These are phyloP conservation scores for Pestalotiopsis sp. DNA, from an alignment of 2,329 filamentous ascomycete species.

Conservation along the genomic window DNA sequence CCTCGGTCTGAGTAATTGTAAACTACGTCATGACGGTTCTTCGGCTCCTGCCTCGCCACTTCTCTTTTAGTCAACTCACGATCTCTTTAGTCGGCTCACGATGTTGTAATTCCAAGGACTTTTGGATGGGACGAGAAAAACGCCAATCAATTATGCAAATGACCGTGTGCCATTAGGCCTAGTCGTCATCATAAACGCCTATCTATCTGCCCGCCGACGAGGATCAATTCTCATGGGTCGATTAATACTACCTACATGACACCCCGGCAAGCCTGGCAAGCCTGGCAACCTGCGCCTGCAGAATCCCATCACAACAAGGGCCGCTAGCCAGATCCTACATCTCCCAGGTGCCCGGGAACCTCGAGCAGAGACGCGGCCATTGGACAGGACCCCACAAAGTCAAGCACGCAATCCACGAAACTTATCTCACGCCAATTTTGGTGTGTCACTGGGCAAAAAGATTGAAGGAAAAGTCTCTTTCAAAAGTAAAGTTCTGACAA, in stretches of 20 bases:
- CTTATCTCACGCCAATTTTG: background rate
- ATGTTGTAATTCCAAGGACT: too few species aligned
- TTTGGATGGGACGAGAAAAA: too few species aligned
- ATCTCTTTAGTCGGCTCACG: too few species aligned
- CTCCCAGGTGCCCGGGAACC: background rate
- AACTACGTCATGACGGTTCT: too few species aligned
- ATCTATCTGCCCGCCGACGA: background rate
- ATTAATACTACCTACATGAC: background rate
- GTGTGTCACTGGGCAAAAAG: conserved; percentile 2
- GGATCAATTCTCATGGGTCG: background rate
- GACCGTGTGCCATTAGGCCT: background rate
- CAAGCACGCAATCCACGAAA: conserved; percentile 4
- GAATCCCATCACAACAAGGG: background rate
- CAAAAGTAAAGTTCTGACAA: background rate
- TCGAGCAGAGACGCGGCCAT: background rate
- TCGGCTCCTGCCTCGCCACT: too few species aligned
- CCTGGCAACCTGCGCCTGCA: background rate
- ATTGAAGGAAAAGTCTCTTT: background rate
- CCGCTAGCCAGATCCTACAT: background rate
- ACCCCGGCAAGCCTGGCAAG: background rate
- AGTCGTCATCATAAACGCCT: background rate
- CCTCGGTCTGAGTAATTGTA: too few species aligned
- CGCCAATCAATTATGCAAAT: background rate
- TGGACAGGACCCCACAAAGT: conserved; percentile 5
- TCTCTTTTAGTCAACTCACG: too few species aligned